These are phyloP conservation scores for Mucuna pruriens DNA, from an alignment of 306 rosid species.

Conservation along the genomic window DNA sequence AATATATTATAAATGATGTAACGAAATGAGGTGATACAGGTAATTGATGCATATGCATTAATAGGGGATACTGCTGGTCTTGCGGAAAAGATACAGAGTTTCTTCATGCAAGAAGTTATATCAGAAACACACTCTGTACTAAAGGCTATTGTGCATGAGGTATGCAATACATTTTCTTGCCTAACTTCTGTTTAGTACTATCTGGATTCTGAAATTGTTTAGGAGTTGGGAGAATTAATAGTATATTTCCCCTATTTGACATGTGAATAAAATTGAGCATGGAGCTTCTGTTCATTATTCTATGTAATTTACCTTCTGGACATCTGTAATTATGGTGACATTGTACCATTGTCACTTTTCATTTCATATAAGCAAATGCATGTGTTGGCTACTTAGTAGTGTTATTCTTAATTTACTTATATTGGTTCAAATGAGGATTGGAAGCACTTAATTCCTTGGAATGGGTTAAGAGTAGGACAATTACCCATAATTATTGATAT, in stretches of 20 bases:
- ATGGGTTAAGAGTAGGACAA: constrained; percentile 23
- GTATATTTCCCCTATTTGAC: constrained; percentile 21
- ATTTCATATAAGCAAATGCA: constrained; percentile 10
- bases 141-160: constrained; percentile 84
- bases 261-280: constrained; percentile 1
- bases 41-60: constrained; percentile 93
- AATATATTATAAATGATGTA: constrained; percentile 28
- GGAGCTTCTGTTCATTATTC: constrained; percentile 12
- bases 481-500: constrained; percentile 20
- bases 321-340: neutral
- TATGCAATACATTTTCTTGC: constrained; percentile 39
- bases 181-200: neutral
- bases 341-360: constrained; percentile 17
- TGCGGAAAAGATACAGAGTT: constrained; percentile 98
- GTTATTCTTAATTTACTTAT: constrained; percentile 9
- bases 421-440: constrained; percentile 35
- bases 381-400: constrained; percentile 9
- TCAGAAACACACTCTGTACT: constrained; percentile 86
- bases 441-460: constrained; percentile 4
- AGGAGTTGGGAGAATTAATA: constrained; percentile 7
- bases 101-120: constrained; percentile 98
- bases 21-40: constrained; percentile 62
- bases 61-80: constrained; percentile 96
- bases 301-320: constrained; percentile 8
- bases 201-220: constrained; percentile 34